Conservation (phyloP, 2,329 filamentous ascomycete species). For the Blastomyces silverae region DNA sequence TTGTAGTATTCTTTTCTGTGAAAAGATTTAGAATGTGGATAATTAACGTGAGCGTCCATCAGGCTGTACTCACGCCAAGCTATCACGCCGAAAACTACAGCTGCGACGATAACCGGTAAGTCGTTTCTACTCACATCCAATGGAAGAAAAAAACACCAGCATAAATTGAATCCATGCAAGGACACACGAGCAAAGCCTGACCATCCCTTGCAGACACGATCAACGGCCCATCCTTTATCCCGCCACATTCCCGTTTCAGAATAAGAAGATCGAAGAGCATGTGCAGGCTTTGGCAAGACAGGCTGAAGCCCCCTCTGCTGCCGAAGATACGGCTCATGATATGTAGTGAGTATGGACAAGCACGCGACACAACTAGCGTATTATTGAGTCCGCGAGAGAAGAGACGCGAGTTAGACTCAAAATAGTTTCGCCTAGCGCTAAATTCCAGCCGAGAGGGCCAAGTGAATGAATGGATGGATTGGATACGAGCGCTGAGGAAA, state of each 20-base stretch:
- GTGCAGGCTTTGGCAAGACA: conserved; percentile 4
- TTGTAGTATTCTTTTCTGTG: neutral
- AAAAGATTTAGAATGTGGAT: neutral
- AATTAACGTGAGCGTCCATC: neutral
- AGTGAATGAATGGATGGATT: neutral
- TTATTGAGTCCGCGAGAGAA: neutral
- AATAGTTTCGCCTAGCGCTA: neutral
- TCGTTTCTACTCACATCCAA: conserved; percentile 1
- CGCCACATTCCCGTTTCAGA: conserved; percentile 11
- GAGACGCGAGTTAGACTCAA: neutral
- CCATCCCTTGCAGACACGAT: conserved; percentile 8
- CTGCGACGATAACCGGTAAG: conserved; percentile 15
- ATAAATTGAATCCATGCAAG: neutral
- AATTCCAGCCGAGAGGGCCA: neutral
- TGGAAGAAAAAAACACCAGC: no score
- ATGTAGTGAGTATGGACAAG: neutral
- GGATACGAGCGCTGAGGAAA: neutral
- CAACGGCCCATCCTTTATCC: conserved; percentile 13
- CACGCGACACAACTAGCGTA: neutral
- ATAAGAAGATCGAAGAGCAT: conserved; percentile 14
- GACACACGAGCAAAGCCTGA: neutral
- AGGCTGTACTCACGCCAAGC: conserved; percentile 45
- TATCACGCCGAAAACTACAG: conserved; percentile 38
- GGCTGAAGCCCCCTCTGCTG: neutral
- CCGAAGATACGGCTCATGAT: neutral